Evolutionary conservation across 2,329 filamentous ascomycete species (phyloP).

Genomic region (Alternaria dauci): DNA sequence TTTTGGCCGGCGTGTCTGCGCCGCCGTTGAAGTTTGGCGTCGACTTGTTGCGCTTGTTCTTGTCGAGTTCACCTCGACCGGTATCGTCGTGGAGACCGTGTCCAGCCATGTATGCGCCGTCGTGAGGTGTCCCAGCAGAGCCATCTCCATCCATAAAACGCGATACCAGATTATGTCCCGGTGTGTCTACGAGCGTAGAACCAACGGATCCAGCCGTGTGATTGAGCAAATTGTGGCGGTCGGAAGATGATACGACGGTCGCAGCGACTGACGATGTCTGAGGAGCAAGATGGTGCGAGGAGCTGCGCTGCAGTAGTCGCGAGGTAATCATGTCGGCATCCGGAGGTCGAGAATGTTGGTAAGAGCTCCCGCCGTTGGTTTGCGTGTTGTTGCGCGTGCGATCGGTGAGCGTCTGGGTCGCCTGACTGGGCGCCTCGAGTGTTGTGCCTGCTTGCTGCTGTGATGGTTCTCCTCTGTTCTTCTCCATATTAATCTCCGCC

Average conservation of each 20-base stretch:
- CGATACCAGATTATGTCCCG: slow-evolving; percentile 54
- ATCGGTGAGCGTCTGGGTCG: slow-evolving; percentile 35
- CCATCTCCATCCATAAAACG: slow-evolving; percentile 56
- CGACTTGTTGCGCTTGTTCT: slow-evolving; percentile 50
- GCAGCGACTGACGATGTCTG: slow-evolving; percentile 70
- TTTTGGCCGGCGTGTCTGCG: slow-evolving; percentile 37
- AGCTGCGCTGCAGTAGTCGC: slow-evolving; percentile 69
- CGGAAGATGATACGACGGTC: slow-evolving; percentile 57
- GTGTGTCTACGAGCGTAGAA: slow-evolving; percentile 52
- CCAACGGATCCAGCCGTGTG: slow-evolving; percentile 50
- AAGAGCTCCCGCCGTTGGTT: slow-evolving; percentile 43
- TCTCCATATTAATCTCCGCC: slow-evolving; percentile 35
- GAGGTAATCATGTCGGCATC: slow-evolving; percentile 74
- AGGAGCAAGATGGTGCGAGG: slow-evolving; percentile 68
- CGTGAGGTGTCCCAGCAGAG: slow-evolving; percentile 52
- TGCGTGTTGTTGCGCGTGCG: slow-evolving; percentile 35
- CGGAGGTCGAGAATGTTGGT: slow-evolving; percentile 48
- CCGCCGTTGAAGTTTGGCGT: slow-evolving; percentile 48
- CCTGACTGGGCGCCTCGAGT: slow-evolving; percentile 20
- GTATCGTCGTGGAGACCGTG: slow-evolving; percentile 33
- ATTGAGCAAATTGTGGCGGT: slow-evolving; percentile 46
- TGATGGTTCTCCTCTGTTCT: slow-evolving; percentile 30
- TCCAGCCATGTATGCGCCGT: slow-evolving; percentile 49
- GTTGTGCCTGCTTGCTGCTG: slow-evolving; percentile 16
- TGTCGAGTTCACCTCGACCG: slow-evolving; percentile 35